phyloP scores from a whole-genome alignment of 208 protist genomes.

The Acanthamoeba culbertsoni region DNA sequence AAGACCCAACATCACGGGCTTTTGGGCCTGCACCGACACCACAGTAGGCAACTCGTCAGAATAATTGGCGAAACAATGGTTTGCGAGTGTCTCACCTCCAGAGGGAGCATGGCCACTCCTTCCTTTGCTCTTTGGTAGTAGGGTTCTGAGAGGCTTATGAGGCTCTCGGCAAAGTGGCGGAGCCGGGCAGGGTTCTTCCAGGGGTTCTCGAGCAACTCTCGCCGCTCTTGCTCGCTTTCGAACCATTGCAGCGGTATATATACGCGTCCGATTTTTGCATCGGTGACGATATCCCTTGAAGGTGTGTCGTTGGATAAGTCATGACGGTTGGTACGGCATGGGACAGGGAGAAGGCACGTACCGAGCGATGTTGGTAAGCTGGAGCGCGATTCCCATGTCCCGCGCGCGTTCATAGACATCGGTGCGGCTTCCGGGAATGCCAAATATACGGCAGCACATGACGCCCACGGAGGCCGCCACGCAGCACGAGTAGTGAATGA shows the following conservation, averaged over 20 bases:
- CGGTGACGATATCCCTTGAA: neutral
- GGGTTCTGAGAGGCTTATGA: conserved; percentile 15
- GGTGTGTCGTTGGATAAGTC: neutral
- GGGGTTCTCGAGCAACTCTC: neutral
- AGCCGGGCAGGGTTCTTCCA: conserved; percentile 2
- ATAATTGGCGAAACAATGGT: too few relatives aligned
- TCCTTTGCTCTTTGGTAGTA: neutral
- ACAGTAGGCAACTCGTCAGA: too few relatives aligned
- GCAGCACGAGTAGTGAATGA: conserved; percentile 45
- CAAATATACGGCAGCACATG: conserved; percentile 19
- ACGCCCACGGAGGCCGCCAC: conserved; percentile 4
- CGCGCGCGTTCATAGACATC: neutral
- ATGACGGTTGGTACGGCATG: neutral
- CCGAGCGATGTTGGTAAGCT: conserved; percentile 36
- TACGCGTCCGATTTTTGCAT: neutral
- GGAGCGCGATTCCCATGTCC: conserved; percentile 19
- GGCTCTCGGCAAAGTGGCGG: neutral
- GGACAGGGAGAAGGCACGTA: neutral
- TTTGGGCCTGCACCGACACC: neutral
- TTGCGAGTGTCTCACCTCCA: neutral
- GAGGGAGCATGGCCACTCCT: neutral
- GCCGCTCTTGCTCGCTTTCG: neutral
- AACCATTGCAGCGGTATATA: conserved; percentile 27
- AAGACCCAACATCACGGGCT: neutral
- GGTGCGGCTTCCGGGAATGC: neutral